Base-by-base conservation (phyloP, 768 basidiomycete genomes). In the Myochromella boudieri region DNA sequence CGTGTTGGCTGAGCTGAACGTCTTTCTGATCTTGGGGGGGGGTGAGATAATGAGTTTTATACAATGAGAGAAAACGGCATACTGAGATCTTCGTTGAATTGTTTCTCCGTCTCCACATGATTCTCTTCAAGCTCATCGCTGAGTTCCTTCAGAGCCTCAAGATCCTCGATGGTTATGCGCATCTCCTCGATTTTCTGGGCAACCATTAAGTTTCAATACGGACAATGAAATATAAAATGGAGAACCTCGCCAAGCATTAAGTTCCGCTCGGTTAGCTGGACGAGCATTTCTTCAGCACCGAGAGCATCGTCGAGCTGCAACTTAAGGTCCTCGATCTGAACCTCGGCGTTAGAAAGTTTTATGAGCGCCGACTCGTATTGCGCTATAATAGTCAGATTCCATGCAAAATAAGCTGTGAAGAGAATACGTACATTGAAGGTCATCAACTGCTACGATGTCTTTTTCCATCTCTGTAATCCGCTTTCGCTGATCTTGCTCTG, bases 121-220 rank as follows among this genome's bases (percentile, higher is more conserved):
- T 91, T 94, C 67, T 98, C 95, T 65, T 98, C 97, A 2, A 99
- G 78, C 67, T 99, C 97, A 51, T 99, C 95, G 46, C 87, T 92
- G 38, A 99, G 85, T 59, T 98, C 97, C 61, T 95, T 91, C 32
- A 99, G 80, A 9, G 94, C 83, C 61, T 99, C 97, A 3, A 97
- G 81, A 58, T 99, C 97, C 63, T 98, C 95, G 44, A 98, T 92
- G 0, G 90, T 91, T 44, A 91, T 85, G 10, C 92, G 81, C 89
- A 97, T 95, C 67, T 97, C 94, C 63, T 98, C 97, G 54, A 97
- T 93, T 82, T 94, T 95, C 91, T 95, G 57, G 4, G 18, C 28
- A 25, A 38, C 3, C 34, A 36, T 11, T 11, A 15, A 27, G 12
- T n/a, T 20, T 51, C 9, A 58, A 15, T 28, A 24, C 17, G n/a